Conservation (phyloP, 2,329 filamentous ascomycete genomes). For the Ambrosiella beaveri region DNA sequence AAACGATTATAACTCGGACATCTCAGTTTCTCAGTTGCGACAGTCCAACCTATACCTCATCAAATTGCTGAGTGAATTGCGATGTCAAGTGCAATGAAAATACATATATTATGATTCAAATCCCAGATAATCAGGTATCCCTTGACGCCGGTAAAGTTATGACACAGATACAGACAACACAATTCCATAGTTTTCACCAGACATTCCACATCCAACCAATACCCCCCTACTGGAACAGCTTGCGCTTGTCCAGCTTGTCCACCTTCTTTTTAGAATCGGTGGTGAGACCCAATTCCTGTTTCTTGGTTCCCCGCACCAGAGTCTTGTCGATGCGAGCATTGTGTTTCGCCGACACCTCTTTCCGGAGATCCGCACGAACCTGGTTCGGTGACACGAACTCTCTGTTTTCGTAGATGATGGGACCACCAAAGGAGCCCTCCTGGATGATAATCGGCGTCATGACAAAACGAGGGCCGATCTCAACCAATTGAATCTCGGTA, state of each 20-base stretch:
- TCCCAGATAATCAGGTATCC: constrained; percentile 12
- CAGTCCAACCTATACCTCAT: background rate
- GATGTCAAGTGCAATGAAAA: background rate
- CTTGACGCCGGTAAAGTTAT: constrained; percentile 13
- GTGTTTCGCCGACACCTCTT: constrained; percentile 61
- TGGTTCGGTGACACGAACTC: constrained; percentile 95
- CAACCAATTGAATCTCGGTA: constrained; percentile 67
- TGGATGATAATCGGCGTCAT: constrained; percentile 89
- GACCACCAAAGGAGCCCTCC: constrained; percentile 86
- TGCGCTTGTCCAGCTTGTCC: constrained; percentile 58
- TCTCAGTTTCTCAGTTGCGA: background rate
- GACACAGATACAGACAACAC: constrained; percentile 11
- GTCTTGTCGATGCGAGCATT: constrained; percentile 58
- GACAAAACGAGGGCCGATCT: constrained; percentile 87
- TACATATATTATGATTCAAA: constrained; percentile 13
- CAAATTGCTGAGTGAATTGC: background rate
- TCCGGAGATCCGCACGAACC: constrained; percentile 63
- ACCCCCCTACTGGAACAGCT: constrained; percentile 49
- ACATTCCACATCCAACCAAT: background rate
- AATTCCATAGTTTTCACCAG: constrained; percentile 15
- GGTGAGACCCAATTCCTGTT: constrained; percentile 57
- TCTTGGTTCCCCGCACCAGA: constrained; percentile 56
- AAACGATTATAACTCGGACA: background rate
- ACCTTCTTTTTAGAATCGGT: constrained; percentile 43
- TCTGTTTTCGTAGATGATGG: constrained; percentile 96